phyloP scores from a whole-genome alignment of 2,329 filamentous ascomycete genomes.

The Fusarium udum region DNA sequence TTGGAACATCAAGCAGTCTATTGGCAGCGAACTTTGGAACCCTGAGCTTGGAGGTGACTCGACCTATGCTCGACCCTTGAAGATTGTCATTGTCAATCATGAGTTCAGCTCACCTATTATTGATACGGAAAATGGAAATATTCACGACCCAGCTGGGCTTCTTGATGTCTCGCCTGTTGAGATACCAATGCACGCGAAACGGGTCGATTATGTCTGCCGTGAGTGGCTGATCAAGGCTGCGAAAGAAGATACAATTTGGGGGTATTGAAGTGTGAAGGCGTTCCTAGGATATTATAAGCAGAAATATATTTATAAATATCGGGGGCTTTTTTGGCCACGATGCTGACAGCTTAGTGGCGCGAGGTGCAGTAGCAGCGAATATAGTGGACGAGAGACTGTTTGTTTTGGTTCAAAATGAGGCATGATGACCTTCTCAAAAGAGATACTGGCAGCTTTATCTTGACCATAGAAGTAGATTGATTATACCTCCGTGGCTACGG shows the following conservation, averaged over 20 bases:
- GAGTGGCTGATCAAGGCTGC: constrained; percentile 27
- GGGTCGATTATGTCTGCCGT: constrained; percentile 22
- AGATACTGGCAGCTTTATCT: too few species aligned
- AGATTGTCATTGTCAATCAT: constrained; percentile 20
- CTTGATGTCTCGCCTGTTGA: constrained; percentile 1
- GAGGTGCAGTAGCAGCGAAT: too few species aligned
- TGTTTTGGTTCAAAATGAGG: too few species aligned
- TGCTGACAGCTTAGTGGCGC: too few species aligned
- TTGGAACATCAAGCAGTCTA: constrained; percentile 26
- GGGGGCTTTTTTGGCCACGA: too few species aligned
- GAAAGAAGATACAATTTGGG: constrained; percentile 18
- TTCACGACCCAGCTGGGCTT: constrained; percentile 12
- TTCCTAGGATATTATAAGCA: not conserved
- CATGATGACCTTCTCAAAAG: too few species aligned
- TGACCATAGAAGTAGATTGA: too few species aligned
- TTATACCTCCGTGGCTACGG: too few species aligned
- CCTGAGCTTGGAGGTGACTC: constrained; percentile 22
- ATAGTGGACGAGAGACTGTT: too few species aligned
- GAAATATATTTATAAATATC: too few species aligned
- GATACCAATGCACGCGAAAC: constrained; percentile 6
- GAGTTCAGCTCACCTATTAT: constrained; percentile 21
- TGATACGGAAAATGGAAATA: not conserved
- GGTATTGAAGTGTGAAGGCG: not conserved
- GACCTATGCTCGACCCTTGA: constrained; percentile 21
- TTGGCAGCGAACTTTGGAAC: constrained; percentile 18